A percentile compares a stretch with the other conserved stretches of the same genome.
Evolutionary conservation across 2,329 filamentous ascomycete genomes (phyloP).

Genomic region (Colletotrichum spinosum): DNA sequence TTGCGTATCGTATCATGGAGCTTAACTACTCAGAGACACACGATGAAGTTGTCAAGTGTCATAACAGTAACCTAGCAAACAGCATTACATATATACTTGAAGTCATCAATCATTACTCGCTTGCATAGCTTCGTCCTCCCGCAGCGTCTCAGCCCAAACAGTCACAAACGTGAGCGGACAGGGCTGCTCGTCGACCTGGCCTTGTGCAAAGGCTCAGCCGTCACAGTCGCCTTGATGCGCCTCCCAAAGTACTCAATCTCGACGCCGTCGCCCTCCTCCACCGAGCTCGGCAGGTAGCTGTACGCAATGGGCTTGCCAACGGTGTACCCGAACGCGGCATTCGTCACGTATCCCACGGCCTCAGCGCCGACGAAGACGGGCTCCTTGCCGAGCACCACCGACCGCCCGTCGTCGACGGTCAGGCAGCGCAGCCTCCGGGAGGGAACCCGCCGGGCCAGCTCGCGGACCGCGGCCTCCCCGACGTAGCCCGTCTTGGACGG

Average conservation of each 20-base stretch:
- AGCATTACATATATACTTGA: no score
- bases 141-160: no score
- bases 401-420: conserved; percentile 66
- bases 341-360: conserved; percentile 68
- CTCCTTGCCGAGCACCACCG: conserved; percentile 71
- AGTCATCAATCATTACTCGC: no score
- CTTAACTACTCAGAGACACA: no score
- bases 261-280: conserved; percentile 61
- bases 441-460: conserved; percentile 47
- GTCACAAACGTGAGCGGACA: no score
- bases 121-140: no score
- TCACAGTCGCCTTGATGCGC: conserved; percentile 64
- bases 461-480: conserved; percentile 61
- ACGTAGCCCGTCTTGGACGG: conserved; percentile 60
- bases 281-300: conserved; percentile 63
- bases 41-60: no score
- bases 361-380: conserved; percentile 64
- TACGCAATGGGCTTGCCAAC: conserved; percentile 70
- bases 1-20: no score
- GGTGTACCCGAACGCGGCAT: conserved; percentile 70
- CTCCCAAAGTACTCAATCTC: conserved; percentile 73
- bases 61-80: no score
- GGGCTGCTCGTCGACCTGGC: neutral
- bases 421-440: conserved; percentile 59
- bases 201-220: conserved; percentile 59